Evolutionary conservation across 2,329 filamentous ascomycete genomes (phyloP).

Genomic region (Fusarium sp.): DNA sequence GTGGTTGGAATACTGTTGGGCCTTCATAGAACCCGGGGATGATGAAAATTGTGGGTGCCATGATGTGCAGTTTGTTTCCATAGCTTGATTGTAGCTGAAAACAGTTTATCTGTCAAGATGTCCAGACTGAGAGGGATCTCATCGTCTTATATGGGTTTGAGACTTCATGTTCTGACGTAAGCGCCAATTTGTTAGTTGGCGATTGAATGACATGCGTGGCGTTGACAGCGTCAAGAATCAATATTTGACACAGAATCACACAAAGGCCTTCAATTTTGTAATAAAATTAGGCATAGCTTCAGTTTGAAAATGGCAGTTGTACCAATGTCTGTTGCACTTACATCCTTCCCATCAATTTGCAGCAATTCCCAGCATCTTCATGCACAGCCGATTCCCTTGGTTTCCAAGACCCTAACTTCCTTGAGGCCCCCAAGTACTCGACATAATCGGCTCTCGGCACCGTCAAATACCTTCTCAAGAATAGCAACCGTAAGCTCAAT

Average conservation of each 20-base stretch:
- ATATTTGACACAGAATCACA: no score
- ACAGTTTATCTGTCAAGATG: background rate
- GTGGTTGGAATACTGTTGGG: background rate
- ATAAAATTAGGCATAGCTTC: no score
- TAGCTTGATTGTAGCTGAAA: background rate
- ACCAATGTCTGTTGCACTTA: no score
- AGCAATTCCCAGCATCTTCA: background rate
- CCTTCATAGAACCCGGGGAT: background rate
- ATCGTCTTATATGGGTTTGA: background rate
- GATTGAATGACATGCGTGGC: background rate
- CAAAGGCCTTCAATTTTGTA: background rate
- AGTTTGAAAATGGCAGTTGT: no score
- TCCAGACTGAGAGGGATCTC: no score
- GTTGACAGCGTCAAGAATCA: background rate
- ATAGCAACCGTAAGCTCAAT: background rate
- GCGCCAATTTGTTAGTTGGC: background rate
- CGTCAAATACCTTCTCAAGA: background rate
- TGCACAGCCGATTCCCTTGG: background rate
- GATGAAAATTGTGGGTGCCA: background rate
- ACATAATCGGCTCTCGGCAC: background rate
- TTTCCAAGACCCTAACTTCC: background rate
- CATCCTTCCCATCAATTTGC: background rate
- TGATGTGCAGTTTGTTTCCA: fast-evolving
- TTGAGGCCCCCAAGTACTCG: background rate
- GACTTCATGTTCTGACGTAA: background rate